phyloP scores from a whole-genome alignment of 345 rosid genomes.

The Microcos paniculata region DNA sequence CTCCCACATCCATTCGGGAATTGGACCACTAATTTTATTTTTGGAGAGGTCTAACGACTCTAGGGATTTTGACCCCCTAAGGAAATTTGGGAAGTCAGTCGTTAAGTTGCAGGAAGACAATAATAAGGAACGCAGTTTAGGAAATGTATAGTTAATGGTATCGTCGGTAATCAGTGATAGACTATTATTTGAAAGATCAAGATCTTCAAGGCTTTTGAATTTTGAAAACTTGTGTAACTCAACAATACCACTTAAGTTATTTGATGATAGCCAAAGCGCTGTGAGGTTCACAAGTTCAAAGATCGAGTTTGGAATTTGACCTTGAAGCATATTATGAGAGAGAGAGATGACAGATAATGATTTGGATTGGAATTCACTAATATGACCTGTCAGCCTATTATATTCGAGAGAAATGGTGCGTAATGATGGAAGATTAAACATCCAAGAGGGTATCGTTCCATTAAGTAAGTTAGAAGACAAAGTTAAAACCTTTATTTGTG shows the following conservation, averaged over 20 bases:
- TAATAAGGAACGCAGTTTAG: background rate
- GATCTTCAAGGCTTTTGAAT: background rate
- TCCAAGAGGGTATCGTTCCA: no score
- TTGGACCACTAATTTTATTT: conserved; percentile 25
- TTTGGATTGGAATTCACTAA: no score
- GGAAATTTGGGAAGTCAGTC: conserved; percentile 14
- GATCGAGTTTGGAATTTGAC: no score
- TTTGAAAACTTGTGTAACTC: background rate
- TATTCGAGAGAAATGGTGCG: no score
- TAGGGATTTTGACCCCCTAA: background rate
- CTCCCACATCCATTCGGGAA: no score
- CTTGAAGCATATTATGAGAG: no score
- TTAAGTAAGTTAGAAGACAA: no score
- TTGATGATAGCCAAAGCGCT: background rate
- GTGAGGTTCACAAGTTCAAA: no score
- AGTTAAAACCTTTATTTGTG: no score
- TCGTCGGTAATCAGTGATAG: background rate
- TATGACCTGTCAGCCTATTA: no score
- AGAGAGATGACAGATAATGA: no score
- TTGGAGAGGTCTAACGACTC: background rate
- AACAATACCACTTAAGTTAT: conserved; percentile 21
- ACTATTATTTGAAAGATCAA: background rate
- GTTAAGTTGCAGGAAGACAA: conserved; percentile 11
- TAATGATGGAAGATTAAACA: no score
- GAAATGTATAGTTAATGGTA: background rate